Evolutionary conservation across 805 yeast species (phyloP).

Genomic region (Starmera amethionina): DNA sequence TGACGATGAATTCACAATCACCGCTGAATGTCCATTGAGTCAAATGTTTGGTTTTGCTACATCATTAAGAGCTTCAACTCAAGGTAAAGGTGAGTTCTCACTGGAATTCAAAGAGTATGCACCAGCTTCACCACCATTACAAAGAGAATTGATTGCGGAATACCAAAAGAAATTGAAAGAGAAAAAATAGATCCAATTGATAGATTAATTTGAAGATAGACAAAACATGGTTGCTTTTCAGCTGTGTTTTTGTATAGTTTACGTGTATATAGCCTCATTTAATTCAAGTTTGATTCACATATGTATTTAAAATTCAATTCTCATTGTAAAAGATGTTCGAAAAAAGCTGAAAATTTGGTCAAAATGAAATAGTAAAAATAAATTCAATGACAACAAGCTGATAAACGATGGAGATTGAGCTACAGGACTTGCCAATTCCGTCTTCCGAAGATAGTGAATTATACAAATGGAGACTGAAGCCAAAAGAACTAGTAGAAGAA

Average conservation of each 20-base stretch:
- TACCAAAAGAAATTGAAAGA: constrained; percentile 40
- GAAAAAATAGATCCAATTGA: constrained; percentile 6
- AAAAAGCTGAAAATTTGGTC: too few species aligned
- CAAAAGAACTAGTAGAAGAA: neutral
- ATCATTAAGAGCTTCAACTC: constrained; percentile 89
- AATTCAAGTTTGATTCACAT: too few species aligned
- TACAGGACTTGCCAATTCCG: neutral
- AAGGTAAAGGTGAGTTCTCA: constrained; percentile 97
- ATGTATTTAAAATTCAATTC: too few species aligned
- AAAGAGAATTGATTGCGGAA: constrained; percentile 81
- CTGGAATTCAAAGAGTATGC: constrained; percentile 90
- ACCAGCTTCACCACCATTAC: constrained; percentile 85
- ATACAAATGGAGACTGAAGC: constrained; percentile 4
- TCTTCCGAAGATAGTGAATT: neutral
- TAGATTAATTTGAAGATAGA: neutral
- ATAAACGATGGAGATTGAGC: neutral
- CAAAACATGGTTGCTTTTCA: neutral
- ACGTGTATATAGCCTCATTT: too few species aligned
- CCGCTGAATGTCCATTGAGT: constrained; percentile 94
- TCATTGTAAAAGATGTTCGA: too few species aligned
- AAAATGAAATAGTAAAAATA: neutral
- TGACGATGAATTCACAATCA: constrained; percentile 86
- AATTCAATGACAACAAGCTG: too few species aligned
- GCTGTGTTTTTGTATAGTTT: neutral
- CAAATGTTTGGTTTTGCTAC: constrained; percentile 96